Base-by-base conservation (phyloP, 2,329 filamentous ascomycete genomes). In the Pseudocercospora eumusae region DNA sequence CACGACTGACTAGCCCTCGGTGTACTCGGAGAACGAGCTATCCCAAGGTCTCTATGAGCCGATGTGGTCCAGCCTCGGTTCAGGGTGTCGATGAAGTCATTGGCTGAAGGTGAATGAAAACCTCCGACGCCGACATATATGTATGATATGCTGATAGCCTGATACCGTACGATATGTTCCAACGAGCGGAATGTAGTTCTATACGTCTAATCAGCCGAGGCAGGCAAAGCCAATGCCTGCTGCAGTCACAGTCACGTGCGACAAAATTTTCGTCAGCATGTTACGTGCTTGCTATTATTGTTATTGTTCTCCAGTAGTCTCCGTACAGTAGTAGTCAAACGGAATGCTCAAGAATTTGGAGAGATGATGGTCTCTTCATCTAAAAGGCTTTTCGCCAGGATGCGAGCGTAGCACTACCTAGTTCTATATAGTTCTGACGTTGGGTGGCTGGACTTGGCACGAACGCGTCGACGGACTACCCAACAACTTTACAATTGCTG, bases 1-100 rank as follows among this genome's bases (percentile, higher is more conserved):
- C 28, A 56, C 33, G 63, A 60, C 49, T 60, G 53, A n/a, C n/a
- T n/a, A n/a, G n/a, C 47, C 59, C 56, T 61, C 59, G 59, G 59
- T 47, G 50, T 56, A 10, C 25, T 52, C 47, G 47, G 47, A 25
- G 47, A 28, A 52, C 47, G 20, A 31, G 21, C 23, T 27, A 54
- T 23, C 45, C 55, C 54, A 56, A 60, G 53, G 59, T 28, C 36
- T 49, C 55, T 53, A 50, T 60, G 58, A 59, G 52, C 59, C 59
- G 59, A 61, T 61, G 44, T 52, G 25, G 47, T 52, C 8, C 52
- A 15, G 52, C 52, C 52, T 54, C 52, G 52, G 52, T 54, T 36
- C 25, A 28, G 25, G 10, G 1, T 25, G 8, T 52, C 23, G 4
- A 52, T 52, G 47, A 52, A 27, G 47, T 52, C 47, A 52, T 52